Conservation (phyloP, 208 protist genomes). For the Leishmania mexicana region DNA sequence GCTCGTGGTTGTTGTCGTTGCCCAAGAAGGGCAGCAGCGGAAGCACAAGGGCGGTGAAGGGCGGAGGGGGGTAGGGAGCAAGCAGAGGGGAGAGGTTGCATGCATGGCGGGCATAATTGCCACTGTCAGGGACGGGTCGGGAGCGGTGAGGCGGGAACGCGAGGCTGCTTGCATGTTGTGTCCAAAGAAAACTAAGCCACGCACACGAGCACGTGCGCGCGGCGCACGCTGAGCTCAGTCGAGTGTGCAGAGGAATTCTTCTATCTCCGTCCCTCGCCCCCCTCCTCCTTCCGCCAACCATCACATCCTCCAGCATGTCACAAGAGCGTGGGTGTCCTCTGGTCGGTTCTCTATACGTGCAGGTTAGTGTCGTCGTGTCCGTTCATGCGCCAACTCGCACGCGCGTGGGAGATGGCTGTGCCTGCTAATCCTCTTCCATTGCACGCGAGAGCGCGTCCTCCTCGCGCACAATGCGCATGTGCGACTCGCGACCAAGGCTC, state of each 20-base stretch:
- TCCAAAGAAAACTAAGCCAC: not conserved
- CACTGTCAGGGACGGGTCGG: not conserved
- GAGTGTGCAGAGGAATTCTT: not conserved
- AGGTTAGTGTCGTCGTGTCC: not conserved
- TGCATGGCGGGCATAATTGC: not conserved
- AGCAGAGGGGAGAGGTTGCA: not conserved
- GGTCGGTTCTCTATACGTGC: not conserved
- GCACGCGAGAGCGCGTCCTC: slow-evolving; percentile 9
- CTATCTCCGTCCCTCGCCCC: not conserved
- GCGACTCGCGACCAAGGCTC: slow-evolving; percentile 49
- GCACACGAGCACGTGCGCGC: not conserved
- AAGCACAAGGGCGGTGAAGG: not conserved
- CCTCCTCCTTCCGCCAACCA: not conserved
- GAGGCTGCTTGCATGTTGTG: not conserved
- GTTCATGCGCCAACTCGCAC: not conserved
- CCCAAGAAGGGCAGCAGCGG: not conserved
- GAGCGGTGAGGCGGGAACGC: not conserved
- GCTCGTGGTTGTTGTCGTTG: not conserved
- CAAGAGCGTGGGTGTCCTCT: not conserved
- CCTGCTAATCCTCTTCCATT: slow-evolving; percentile 8
- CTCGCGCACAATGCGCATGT: slow-evolving; percentile 39
- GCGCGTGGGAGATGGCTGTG: not conserved
- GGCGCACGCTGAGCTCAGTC: not conserved
- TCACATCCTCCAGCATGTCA: not conserved
- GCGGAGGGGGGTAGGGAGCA: not conserved